Percentiles rank a stretch among this genome's conserved stretches.
Evolutionary conservation across 2,329 filamentous ascomycete genomes (phyloP).

Genomic region (Pseudopithomyces chartarum): DNA sequence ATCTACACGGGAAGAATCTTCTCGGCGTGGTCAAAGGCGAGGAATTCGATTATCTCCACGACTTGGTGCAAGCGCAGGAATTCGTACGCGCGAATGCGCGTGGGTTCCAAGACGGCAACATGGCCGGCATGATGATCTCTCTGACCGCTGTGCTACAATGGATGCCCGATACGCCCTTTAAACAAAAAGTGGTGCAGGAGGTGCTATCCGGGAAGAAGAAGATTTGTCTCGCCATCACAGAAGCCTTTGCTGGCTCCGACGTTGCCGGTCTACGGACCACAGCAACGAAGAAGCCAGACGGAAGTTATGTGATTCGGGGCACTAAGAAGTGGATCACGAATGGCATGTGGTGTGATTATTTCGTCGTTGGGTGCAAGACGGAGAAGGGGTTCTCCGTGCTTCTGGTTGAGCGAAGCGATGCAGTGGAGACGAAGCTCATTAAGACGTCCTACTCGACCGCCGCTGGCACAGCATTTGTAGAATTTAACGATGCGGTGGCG

Average conservation of each 20-base stretch:
- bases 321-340: conserved; percentile 87
- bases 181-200: conserved; percentile 70
- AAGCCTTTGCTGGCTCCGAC: conserved; percentile 84
- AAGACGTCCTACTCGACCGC: conserved; percentile 81
- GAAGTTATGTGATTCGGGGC: conserved; percentile 68
- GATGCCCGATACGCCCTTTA: conserved; percentile 69
- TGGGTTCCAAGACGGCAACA: conserved; percentile 85
- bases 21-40: conserved; percentile 73
- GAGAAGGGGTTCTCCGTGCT: conserved; percentile 79
- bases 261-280: conserved; percentile 81
- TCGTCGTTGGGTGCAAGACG: conserved; percentile 79
- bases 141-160: conserved; percentile 81
- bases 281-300: conserved; percentile 53
- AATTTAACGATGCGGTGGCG: conserved; percentile 86
- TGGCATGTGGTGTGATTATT: conserved; percentile 81
- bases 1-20: conserved; percentile 73
- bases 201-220: conserved; percentile 83
- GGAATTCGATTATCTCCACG: conserved; percentile 88
- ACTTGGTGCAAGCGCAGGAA: conserved; percentile 77
- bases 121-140: conserved; percentile 85
- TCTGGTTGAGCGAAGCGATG: conserved; percentile 74
- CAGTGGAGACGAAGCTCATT: conserved; percentile 76
- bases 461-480: conserved; percentile 78
- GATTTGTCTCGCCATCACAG: conserved; percentile 85
- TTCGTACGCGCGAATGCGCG: conserved; percentile 71